These are phyloP conservation scores for Eucalyptus pauciflora DNA, from an alignment of 345 rosid species.

Conservation along the genomic window DNA sequence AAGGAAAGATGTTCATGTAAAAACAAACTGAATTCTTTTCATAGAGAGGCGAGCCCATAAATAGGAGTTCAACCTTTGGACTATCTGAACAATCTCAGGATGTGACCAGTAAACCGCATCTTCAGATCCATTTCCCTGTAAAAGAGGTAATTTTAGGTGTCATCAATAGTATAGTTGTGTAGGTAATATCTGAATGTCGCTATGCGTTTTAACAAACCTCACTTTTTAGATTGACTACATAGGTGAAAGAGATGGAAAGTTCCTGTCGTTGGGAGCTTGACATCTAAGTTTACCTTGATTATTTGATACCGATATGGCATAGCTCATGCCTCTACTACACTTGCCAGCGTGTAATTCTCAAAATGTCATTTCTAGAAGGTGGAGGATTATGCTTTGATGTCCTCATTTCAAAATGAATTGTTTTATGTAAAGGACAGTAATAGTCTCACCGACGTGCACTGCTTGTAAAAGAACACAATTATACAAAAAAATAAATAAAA, in stretches of 20 bases:
- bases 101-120: background rate
- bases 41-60: background rate
- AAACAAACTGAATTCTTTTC: background rate
- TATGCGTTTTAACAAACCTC: background rate
- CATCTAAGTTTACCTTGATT: background rate
- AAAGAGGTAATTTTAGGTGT: background rate
- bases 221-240: background rate
- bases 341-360: background rate
- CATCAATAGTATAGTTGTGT: background rate
- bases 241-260: background rate
- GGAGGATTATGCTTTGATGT: background rate
- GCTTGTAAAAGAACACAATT: background rate
- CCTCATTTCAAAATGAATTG: background rate
- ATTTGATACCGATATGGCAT: background rate
- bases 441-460: background rate
- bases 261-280: background rate
- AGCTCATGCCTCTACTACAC: background rate
- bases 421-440: background rate
- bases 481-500: background rate
- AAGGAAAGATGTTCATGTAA: background rate
- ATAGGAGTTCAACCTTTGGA: background rate
- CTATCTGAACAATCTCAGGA: background rate
- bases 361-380: background rate
- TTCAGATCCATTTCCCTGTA: background rate
- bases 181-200: background rate